Evolutionary conservation across 2,329 filamentous ascomycete species (phyloP).

Genomic region (Alternaria arbusti): DNA sequence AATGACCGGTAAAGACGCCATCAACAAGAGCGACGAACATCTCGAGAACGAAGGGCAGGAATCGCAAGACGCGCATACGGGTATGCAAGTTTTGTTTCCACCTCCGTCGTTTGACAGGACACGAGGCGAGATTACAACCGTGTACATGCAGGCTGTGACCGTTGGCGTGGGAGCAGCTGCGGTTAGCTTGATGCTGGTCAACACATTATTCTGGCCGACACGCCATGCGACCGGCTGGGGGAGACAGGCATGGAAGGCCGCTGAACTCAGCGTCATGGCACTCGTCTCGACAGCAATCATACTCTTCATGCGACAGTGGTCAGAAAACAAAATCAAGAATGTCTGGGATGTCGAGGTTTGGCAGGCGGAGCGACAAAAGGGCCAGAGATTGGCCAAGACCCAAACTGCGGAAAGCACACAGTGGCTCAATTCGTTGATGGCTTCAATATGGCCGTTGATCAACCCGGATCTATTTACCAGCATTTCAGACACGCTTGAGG

Average conservation of each 20-base stretch:
- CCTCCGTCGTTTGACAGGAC: slow-evolving; percentile 58
- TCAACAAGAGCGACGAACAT: slow-evolving; percentile 53
- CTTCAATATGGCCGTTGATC: slow-evolving; percentile 74
- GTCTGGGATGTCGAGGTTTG: slow-evolving; percentile 74
- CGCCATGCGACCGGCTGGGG: slow-evolving; percentile 39
- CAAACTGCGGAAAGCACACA: slow-evolving; percentile 68
- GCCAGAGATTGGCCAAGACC: slow-evolving; percentile 54
- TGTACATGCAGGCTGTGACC: slow-evolving; percentile 55
- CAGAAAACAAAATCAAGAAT: slow-evolving; percentile 64
- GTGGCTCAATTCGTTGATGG: slow-evolving; percentile 74
- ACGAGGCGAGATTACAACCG: slow-evolving; percentile 52
- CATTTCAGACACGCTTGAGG: slow-evolving; percentile 72
- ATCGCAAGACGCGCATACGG: slow-evolving; percentile 51
- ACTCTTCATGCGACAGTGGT: slow-evolving; percentile 63
- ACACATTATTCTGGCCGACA: slow-evolving; percentile 44
- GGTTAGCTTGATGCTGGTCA: slow-evolving; percentile 44
- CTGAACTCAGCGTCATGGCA: slow-evolving; percentile 38
- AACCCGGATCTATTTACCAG: slow-evolving; percentile 77
- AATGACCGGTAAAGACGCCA: slow-evolving; percentile 54
- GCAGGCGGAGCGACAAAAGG: slow-evolving; percentile 66
- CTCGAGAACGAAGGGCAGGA: slow-evolving; percentile 54
- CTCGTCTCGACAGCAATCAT: slow-evolving; percentile 44
- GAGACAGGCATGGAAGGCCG: slow-evolving; percentile 34
- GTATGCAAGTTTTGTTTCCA: slow-evolving; percentile 60
- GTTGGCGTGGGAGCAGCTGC: slow-evolving; percentile 46